Percentiles rank a stretch among this genome's conserved stretches.
phyloP scores from a whole-genome alignment of 495 filamentous ascomycete genomes.

The Tuber aestivum region DNA sequence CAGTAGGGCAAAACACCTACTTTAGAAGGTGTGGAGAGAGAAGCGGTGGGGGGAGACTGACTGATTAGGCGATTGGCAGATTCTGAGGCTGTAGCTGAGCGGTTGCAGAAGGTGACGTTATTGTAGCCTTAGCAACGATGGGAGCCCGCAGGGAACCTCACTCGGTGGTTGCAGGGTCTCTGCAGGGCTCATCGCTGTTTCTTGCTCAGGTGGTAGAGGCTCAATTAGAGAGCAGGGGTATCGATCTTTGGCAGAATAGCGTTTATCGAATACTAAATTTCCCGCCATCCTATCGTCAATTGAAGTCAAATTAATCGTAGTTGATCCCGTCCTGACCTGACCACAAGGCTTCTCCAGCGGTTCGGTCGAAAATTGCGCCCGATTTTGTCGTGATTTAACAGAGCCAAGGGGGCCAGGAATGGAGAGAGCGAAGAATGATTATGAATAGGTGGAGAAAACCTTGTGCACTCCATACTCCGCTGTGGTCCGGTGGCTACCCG shows the following conservation, averaged over 20 bases:
- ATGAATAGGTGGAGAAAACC: not conserved
- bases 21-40: not conserved
- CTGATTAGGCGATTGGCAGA: not conserved
- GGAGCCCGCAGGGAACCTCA: not conserved
- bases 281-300: not conserved
- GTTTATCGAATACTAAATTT: not conserved
- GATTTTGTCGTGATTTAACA: not conserved
- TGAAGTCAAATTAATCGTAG: not conserved
- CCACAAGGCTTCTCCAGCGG: not conserved
- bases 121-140: not conserved
- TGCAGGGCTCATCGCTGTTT: not conserved
- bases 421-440: not conserved
- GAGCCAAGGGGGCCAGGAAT: not conserved
- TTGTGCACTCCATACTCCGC: not conserved
- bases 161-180: not conserved
- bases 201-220: not conserved
- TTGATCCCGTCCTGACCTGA: not conserved
- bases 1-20: not conserved
- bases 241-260: not conserved
- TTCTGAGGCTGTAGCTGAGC: not conserved
- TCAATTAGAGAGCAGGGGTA: not conserved
- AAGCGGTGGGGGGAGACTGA: not conserved
- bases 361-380: not conserved
- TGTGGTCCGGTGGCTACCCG: not conserved
- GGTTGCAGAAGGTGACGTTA: not conserved